Conservation (phyloP, 805 yeast genomes). For the Metschnikowia lochheadii region DNA sequence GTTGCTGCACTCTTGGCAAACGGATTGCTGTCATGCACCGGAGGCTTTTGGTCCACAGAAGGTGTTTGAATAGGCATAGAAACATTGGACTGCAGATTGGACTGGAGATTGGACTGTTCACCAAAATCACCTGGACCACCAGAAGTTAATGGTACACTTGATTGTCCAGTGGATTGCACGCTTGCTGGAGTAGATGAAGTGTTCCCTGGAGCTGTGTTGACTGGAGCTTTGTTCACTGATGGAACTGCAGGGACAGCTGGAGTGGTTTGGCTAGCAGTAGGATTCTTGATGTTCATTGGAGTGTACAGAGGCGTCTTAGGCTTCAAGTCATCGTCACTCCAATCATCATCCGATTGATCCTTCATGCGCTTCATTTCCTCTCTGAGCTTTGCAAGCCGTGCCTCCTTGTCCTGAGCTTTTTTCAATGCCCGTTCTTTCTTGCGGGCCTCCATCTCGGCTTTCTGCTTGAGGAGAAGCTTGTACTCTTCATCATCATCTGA, state of each 20-base stretch:
- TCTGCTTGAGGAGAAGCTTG: slow-evolving; percentile 44
- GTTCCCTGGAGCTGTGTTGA: too few species aligned
- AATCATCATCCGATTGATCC: slow-evolving; percentile 19
- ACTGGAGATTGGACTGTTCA: too few species aligned
- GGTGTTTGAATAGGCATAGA: too few species aligned
- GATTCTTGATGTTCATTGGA: slow-evolving; percentile 6
- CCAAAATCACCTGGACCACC: too few species aligned
- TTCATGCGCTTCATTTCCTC: slow-evolving; percentile 48
- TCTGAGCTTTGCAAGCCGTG: slow-evolving; percentile 52
- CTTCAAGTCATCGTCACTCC: slow-evolving; percentile 31
- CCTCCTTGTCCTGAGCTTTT: slow-evolving; percentile 58
- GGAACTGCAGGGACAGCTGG: neutral
- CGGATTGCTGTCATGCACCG: slow-evolving; percentile 38
- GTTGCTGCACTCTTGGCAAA: slow-evolving; percentile 34
- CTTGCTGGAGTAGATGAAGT: too few species aligned
- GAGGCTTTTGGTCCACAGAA: too few species aligned
- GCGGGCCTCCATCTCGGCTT: slow-evolving; percentile 41
- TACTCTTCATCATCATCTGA: slow-evolving; percentile 42
- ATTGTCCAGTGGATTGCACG: neutral
- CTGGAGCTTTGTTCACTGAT: neutral
- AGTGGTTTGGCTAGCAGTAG: neutral
- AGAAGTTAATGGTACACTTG: neutral
- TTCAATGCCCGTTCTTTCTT: slow-evolving; percentile 42
- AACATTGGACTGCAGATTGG: too few species aligned
- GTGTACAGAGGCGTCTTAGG: slow-evolving; percentile 15